Percentiles rank a stretch among this genome's conserved stretches.
Conservation (phyloP, 805 yeast species). For the Peterozyma xylosa region DNA sequence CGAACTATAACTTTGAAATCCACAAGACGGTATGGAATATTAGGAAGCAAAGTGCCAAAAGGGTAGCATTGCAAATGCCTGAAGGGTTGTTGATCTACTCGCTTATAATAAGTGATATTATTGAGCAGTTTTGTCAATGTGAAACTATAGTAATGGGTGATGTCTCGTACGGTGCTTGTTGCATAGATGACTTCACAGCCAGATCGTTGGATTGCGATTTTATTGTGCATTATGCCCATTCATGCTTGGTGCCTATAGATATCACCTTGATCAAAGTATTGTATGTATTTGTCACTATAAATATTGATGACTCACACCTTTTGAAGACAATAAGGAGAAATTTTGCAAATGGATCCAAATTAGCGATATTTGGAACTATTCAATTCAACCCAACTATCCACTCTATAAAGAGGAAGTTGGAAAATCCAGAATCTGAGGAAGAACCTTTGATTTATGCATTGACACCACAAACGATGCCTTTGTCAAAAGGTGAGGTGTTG, state of each 20-base stretch:
- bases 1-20: conserved; percentile 91
- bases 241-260: conserved; percentile 93
- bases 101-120: conserved; percentile 80
- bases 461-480: conserved; percentile 88
- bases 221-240: conserved; percentile 94
- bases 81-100: conserved; percentile 91
- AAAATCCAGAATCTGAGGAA: conserved; percentile 20
- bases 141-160: conserved; percentile 97
- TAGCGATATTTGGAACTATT: conserved; percentile 91
- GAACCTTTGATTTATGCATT: conserved; percentile 48
- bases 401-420: conserved; percentile 56
- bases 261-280: conserved; percentile 83
- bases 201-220: conserved; percentile 89
- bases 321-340: conserved; percentile 69
- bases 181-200: conserved; percentile 95
- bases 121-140: conserved; percentile 83
- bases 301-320: conserved; percentile 77
- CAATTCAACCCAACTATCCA: conserved; percentile 96
- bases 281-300: conserved; percentile 92
- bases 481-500: conserved; percentile 91
- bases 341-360: conserved; percentile 51
- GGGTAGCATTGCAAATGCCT: conserved; percentile 96
- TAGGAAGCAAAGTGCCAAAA: conserved; percentile 58
- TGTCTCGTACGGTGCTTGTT: conserved; percentile 97
- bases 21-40: conserved; percentile 96